Evolutionary conservation across 1,284 basidiomycete species (phyloP), one percentile per base, ranked within the genome.

Genomic region (Puccinia sorghi): DNA sequence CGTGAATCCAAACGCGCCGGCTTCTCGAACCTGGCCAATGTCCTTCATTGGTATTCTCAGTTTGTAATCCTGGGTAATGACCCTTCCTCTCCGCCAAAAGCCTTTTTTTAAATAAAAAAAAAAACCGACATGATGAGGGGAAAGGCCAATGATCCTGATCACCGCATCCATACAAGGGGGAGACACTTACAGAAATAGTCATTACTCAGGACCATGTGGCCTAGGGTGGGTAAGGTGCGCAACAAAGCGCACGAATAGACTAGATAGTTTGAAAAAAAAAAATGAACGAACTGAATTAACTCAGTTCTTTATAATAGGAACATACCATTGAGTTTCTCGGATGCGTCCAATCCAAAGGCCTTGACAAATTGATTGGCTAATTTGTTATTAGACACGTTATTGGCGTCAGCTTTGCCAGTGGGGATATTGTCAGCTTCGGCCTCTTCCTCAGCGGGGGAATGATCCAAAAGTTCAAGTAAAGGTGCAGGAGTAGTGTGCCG

Each of bases 1-100:
- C 43, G 81, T 82, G 77, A 81, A 83, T 27, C 81, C 79, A 75
- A 83, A 81, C n/a, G 82, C 78, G 20, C 80, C 70, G 32, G 79
- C 79, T 15, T 79, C 79, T n/a, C 80, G 80, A 46, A 80, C 82
- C 39, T 80, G 80, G 15, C 80, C 81, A 17, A 84, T 59, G 22
- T 83, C 81, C 52, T 76, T 81, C 48, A 84, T 80, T 0, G 83
- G 83, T 2, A 84, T 79, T 52, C 80, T 80, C 79, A 83, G 73
- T 57, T 82, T 81, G 48, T 82, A 81, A 71, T 79, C 69, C 20
- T 50, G 57, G 27, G 82, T 82, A 7, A 77, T 50, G 13, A 81
- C 41, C 9, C 41, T 64, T 7, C 67, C 56, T 76, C 80, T 52
- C 43, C 63, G 67, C 59, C 76, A 79, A 52, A 79, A 79, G 41